A percentile compares a stretch with the other conserved stretches of the same genome.
These are phyloP conservation scores for Butyriboletus loyo DNA, from an alignment of 768 basidiomycete species.

Conservation along the genomic window DNA sequence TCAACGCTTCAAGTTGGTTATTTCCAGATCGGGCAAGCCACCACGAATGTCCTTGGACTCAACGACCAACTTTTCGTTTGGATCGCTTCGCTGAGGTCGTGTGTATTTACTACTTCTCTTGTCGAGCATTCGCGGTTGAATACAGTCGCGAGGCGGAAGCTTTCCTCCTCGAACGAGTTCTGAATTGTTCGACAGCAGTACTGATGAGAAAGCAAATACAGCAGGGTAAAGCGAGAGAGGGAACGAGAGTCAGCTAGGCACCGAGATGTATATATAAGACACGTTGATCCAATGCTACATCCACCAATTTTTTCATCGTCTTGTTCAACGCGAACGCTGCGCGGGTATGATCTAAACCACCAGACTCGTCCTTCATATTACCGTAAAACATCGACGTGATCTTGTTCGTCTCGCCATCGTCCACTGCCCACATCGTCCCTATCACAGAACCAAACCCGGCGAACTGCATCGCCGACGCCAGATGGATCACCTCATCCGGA, in stretches of 20 bases:
- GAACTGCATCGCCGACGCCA: not conserved
- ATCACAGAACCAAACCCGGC: not conserved
- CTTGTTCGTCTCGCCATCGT: not conserved
- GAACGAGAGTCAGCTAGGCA: not conserved
- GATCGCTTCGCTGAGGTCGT: too few relatives aligned
- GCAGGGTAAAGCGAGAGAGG: not conserved
- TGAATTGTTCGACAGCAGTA: too few relatives aligned
- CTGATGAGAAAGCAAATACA: not conserved
- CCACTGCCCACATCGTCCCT: constrained; percentile 3
- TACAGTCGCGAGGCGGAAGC: too few relatives aligned
- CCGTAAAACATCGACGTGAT: not conserved
- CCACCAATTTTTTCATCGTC: not conserved
- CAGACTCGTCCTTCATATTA: not conserved
- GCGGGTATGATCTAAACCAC: not conserved
- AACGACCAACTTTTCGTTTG: too few relatives aligned
- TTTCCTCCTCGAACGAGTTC: too few relatives aligned
- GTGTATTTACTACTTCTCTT: too few relatives aligned
- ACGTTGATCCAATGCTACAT: not conserved
- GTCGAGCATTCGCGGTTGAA: too few relatives aligned
- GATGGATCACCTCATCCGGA: constrained; percentile 1
- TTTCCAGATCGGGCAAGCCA: too few relatives aligned
- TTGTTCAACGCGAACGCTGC: not conserved
- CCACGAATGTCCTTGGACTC: too few relatives aligned
- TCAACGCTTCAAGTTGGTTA: too few relatives aligned
- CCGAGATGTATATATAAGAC: not conserved